Conservation (phyloP, 1,284 basidiomycete species). For the Ustilago hordei region DNA sequence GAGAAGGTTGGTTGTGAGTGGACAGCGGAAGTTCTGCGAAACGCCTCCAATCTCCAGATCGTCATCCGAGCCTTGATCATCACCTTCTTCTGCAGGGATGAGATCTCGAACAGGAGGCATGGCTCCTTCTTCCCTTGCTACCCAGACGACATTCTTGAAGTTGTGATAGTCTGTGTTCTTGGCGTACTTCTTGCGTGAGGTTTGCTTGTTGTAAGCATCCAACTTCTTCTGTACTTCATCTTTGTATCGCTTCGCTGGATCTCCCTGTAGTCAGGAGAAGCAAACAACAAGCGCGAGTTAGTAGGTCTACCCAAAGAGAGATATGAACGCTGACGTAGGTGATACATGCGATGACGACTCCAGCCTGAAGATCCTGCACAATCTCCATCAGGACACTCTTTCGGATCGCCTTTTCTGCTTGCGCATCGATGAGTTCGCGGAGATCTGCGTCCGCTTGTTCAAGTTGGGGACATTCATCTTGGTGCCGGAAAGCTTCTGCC, state of each 20-base stretch:
- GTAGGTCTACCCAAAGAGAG: too few species aligned
- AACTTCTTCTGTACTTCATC: conserved; percentile 17
- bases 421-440: conserved; percentile 56
- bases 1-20: conserved; percentile 53
- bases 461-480: conserved; percentile 33
- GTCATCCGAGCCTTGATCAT: conserved; percentile 51
- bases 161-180: conserved; percentile 50
- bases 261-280: conserved; percentile 1
- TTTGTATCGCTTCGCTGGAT: conserved; percentile 37
- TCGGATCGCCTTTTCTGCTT: conserved; percentile 46
- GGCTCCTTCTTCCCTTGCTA: conserved; percentile 47
- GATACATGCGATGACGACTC: conserved; percentile 25
- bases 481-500: conserved; percentile 31
- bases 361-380: conserved; percentile 29
- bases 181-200: conserved; percentile 54
- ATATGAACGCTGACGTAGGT: background rate
- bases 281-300: background rate
- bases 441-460: conserved; percentile 40
- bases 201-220: conserved; percentile 45
- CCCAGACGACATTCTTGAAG: conserved; percentile 56
- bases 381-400: conserved; percentile 41
- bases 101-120: conserved; percentile 61
- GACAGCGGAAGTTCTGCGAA: conserved; percentile 58
- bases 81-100: conserved; percentile 42
- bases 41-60: conserved; percentile 56